Conservation (phyloP, 768 basidiomycete genomes). For the Xerocomellus chrysenteron region DNA sequence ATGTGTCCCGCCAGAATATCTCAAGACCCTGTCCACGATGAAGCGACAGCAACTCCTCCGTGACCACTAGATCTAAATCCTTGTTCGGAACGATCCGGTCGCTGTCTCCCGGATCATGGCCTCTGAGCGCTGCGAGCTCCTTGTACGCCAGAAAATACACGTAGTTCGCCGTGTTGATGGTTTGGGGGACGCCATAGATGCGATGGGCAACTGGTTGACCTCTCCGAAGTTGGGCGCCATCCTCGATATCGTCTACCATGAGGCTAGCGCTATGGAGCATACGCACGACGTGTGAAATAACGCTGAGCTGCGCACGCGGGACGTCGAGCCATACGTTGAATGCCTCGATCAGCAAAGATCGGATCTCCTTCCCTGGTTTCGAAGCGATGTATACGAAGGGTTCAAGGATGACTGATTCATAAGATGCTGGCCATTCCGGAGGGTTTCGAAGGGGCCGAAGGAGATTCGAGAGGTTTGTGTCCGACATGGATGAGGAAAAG, state of each 20-base stretch:
- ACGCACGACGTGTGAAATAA: conserved; percentile 80
- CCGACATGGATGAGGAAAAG: conserved; percentile 6
- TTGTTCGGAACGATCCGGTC: conserved; percentile 58
- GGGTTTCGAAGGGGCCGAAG: conserved; percentile 20
- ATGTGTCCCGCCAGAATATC: conserved; percentile 88
- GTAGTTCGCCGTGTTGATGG: conserved; percentile 96
- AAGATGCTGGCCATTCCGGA: conserved; percentile 37
- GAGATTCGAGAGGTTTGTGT: conserved; percentile 12
- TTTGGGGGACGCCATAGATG: conserved; percentile 95
- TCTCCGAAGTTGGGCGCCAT: conserved; percentile 81
- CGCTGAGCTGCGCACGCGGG: conserved; percentile 61
- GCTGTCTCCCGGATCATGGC: neutral
- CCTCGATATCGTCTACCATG: conserved; percentile 95
- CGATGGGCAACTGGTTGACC: conserved; percentile 90
- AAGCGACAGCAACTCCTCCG: conserved; percentile 69
- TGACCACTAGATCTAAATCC: conserved; percentile 55
- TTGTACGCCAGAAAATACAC: conserved; percentile 94
- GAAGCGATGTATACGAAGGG: conserved; percentile 83
- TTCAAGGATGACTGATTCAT: conserved; percentile 57
- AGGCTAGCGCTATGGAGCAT: conserved; percentile 96
- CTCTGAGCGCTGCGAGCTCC: conserved; percentile 49
- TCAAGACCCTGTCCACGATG: conserved; percentile 96
- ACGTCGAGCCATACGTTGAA: conserved; percentile 94
- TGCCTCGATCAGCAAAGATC: conserved; percentile 82
- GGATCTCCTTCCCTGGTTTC: conserved; percentile 91